Conservation (phyloP, 768 basidiomycete genomes). For the Boletus vinaceobasis region DNA sequence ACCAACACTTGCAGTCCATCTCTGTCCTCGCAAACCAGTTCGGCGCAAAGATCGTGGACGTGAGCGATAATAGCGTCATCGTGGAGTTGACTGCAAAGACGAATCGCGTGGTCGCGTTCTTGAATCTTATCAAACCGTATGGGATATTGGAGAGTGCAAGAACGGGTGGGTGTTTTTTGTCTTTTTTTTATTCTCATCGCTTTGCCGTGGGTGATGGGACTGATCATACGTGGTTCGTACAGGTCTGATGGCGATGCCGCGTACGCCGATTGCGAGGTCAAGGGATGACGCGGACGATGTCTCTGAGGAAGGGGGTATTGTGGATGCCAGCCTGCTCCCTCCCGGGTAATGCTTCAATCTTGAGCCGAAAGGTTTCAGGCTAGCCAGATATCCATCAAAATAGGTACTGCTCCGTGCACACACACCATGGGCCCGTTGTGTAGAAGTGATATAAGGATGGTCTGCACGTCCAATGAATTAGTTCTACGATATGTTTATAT, state of each 20-base stretch:
- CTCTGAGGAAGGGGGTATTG: constrained; percentile 49
- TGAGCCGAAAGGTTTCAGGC: no score
- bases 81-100: constrained; percentile 96
- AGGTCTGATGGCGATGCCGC: constrained; percentile 98
- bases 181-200: neutral
- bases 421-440: neutral
- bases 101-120: constrained; percentile 85
- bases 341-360: constrained; percentile 61
- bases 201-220: neutral
- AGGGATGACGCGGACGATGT: constrained; percentile 56
- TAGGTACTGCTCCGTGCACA: neutral
- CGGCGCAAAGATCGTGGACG: constrained; percentile 89
- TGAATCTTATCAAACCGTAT: constrained; percentile 88
- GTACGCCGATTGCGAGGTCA: constrained; percentile 76
- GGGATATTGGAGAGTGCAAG: constrained; percentile 94
- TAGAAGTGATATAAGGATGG: neutral
- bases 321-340: constrained; percentile 91
- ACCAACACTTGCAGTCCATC: constrained; percentile 87
- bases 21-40: constrained; percentile 83
- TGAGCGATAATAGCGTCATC: constrained; percentile 92
- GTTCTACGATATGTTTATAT: neutral
- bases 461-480: neutral
- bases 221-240: neutral
- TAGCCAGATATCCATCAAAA: neutral
- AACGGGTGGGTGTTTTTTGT: constrained; percentile 59